Evolutionary conservation across 192 early-diverging fungal species (phyloP).

Genomic region (Borealophlyctis nickersoniae): DNA sequence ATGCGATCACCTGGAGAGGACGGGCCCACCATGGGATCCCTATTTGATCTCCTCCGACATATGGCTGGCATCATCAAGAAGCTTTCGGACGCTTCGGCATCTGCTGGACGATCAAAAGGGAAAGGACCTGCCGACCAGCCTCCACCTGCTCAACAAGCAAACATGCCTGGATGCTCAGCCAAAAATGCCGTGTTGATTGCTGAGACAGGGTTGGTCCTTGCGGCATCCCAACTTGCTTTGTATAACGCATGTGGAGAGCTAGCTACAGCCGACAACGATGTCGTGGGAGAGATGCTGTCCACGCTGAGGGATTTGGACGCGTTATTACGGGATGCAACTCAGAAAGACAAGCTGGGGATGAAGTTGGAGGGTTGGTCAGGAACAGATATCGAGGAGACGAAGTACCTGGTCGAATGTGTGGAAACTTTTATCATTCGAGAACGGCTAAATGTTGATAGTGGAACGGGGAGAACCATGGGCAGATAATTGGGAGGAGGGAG

Average conservation of each 20-base stretch:
- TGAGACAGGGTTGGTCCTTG: slow-evolving; percentile 12
- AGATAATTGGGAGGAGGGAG: too few species aligned
- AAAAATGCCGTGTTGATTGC: slow-evolving; percentile 7
- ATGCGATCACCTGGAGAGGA: slow-evolving; percentile 19
- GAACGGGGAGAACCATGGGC: too few species aligned
- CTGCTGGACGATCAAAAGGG: neutral
- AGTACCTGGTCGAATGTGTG: neutral
- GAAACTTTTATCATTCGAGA: neutral
- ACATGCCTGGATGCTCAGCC: neutral
- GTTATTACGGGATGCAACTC: neutral
- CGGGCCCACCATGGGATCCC: slow-evolving; percentile 24
- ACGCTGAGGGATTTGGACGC: neutral
- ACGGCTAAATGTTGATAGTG: too few species aligned
- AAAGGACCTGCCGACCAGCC: neutral
- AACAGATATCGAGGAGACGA: neutral
- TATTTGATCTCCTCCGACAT: slow-evolving; percentile 17
- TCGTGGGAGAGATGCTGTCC: slow-evolving; percentile 10
- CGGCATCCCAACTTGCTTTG: slow-evolving; percentile 14
- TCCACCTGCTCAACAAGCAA: slow-evolving; percentile 28
- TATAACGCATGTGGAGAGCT: slow-evolving; percentile 3
- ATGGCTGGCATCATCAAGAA: slow-evolving; percentile 1
- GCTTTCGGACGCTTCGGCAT: neutral
- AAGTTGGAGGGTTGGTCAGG: neutral
- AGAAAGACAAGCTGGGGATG: neutral
- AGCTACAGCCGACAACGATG: slow-evolving; percentile 9